Conservation (phyloP, 805 yeast species). For the Metschnikowia aberdeeniae region DNA sequence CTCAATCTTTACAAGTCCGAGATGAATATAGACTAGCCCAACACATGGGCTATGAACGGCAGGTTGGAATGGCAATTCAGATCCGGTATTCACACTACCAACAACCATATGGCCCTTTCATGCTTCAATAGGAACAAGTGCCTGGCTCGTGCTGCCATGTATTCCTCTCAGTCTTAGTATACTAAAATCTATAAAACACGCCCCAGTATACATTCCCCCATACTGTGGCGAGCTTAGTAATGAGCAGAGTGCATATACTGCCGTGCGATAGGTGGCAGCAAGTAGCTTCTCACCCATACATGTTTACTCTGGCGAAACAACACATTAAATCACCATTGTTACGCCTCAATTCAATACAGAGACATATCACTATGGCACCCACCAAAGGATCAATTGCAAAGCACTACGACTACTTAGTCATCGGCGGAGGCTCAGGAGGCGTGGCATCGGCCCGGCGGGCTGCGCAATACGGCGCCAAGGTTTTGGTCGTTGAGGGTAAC, state of each 20-base stretch:
- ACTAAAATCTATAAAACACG: no score
- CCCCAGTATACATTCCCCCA: no score
- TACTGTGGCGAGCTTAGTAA: not conserved
- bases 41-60: no score
- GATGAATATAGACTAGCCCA: no score
- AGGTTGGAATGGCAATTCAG: no score
- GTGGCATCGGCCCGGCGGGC: constrained; percentile 98
- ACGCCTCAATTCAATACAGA: constrained; percentile 20
- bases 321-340: constrained; percentile 8
- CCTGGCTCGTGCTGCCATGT: no score
- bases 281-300: not conserved
- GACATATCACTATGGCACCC: constrained; percentile 54
- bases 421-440: constrained; percentile 99
- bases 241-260: constrained; percentile 5
- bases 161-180: no score
- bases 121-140: no score
- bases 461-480: constrained; percentile 87
- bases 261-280: not conserved
- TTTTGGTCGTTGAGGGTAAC: constrained; percentile 74
- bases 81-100: no score
- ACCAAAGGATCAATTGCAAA: constrained; percentile 25
- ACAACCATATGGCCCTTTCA: no score
- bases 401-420: constrained; percentile 87
- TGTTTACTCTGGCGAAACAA: constrained; percentile 11
- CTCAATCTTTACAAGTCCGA: no score